Conservation (phyloP, 2,329 filamentous ascomycete genomes). For the Cladosporium cucumerinum region DNA sequence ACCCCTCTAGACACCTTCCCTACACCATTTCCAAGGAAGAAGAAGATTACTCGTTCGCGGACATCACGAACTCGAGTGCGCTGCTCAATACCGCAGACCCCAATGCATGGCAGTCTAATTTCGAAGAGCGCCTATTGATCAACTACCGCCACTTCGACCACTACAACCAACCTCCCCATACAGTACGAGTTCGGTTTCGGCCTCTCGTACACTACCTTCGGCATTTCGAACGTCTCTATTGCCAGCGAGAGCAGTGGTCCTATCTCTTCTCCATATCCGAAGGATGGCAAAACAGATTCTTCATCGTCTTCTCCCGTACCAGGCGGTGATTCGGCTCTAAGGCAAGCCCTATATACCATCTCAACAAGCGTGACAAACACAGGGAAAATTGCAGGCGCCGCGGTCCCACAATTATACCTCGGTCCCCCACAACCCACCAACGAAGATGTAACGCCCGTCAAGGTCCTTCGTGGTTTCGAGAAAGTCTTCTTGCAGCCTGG, state of each 20-base stretch:
- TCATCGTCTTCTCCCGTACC: background rate
- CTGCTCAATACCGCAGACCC: constrained; percentile 34
- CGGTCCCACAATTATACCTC: constrained; percentile 58
- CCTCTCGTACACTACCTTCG: constrained; percentile 32
- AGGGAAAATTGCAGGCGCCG: constrained; percentile 46
- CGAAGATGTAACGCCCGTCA: constrained; percentile 36
- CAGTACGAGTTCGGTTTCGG: constrained; percentile 33
- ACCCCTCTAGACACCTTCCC: constrained; percentile 39
- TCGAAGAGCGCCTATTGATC: constrained; percentile 51
- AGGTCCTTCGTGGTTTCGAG: constrained; percentile 43
- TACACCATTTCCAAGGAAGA: constrained; percentile 39
- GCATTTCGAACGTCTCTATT: constrained; percentile 45
- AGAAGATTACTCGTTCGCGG: constrained; percentile 33
- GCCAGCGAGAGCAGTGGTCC: constrained; percentile 94
- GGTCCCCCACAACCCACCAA: constrained; percentile 39
- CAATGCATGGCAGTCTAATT: constrained; percentile 47
- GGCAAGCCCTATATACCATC: constrained; percentile 49
- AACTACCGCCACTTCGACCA: constrained; percentile 54
- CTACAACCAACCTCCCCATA: constrained; percentile 33
- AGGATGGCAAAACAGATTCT: constrained; percentile 13
- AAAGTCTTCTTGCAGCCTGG: constrained; percentile 36
- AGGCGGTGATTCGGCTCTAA: constrained; percentile 56
- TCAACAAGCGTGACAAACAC: constrained; percentile 51
- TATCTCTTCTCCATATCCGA: constrained; percentile 64
- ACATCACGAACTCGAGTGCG: constrained; percentile 37